phyloP scores from a whole-genome alignment of 306 rosid genomes.

The Castanospermum australe region DNA sequence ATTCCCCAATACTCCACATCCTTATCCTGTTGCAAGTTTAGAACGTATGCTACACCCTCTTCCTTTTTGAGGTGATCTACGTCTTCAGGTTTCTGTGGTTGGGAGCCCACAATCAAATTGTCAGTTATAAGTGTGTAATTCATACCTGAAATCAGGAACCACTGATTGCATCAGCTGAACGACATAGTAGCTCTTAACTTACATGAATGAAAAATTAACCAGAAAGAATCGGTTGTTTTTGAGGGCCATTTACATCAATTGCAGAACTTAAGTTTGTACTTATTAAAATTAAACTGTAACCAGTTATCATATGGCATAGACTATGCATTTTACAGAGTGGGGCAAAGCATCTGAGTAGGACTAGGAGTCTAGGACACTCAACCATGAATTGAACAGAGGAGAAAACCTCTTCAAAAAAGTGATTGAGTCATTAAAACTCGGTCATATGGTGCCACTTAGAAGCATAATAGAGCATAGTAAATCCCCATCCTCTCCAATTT shows the following conservation, averaged over 20 bases:
- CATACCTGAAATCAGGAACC: constrained; percentile 73
- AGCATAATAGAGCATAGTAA: not conserved
- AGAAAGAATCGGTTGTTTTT: not conserved
- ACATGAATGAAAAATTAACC: not conserved
- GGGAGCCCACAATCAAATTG: constrained; percentile 84
- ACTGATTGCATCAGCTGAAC: constrained; percentile 23
- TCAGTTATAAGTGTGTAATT: constrained; percentile 80
- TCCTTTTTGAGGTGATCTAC: constrained; percentile 67
- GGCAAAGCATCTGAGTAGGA: not conserved
- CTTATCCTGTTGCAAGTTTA: constrained; percentile 89
- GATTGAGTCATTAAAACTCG: not conserved
- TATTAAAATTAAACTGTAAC: not conserved
- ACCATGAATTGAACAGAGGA: not conserved
- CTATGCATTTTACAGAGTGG: not conserved
- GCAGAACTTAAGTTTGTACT: not conserved
- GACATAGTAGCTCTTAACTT: not conserved
- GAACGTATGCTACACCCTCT: constrained; percentile 82
- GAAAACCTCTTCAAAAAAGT: not conserved
- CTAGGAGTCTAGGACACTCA: not conserved
- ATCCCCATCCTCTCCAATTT: not conserved
- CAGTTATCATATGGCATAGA: not conserved
- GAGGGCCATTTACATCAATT: not conserved
- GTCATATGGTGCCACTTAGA: not conserved
- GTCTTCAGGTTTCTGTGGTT: constrained; percentile 91
- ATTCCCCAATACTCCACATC: constrained; percentile 89